phyloP scores from a whole-genome alignment of 2,329 filamentous ascomycete genomes.

The Dothidotthia symphoricarpi region DNA sequence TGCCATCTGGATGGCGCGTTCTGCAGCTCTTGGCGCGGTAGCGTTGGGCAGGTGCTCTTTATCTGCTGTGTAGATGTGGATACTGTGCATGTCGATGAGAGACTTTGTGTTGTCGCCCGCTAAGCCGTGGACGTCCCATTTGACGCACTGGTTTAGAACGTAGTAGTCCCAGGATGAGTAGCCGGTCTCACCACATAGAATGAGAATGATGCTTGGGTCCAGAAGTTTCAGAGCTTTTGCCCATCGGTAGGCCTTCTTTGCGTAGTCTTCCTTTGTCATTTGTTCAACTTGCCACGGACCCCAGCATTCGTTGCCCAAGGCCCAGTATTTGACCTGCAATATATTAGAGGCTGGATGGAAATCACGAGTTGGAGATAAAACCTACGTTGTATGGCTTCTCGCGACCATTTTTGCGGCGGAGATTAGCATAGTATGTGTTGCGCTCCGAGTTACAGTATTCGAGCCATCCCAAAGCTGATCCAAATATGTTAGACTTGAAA shows the following conservation, averaged over 20 bases:
- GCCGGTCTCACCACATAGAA: slow-evolving; percentile 72
- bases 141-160: slow-evolving; percentile 67
- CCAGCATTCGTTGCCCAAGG: slow-evolving; percentile 73
- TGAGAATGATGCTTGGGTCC: slow-evolving; percentile 66
- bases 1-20: slow-evolving; percentile 71
- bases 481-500: slow-evolving; percentile 12
- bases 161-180: slow-evolving; percentile 70
- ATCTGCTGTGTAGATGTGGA: slow-evolving; percentile 72
- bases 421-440: slow-evolving; percentile 78
- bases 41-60: slow-evolving; percentile 43
- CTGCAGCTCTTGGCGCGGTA: slow-evolving; percentile 64
- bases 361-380: background rate
- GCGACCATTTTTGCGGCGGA: slow-evolving; percentile 71
- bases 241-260: slow-evolving; percentile 68
- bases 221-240: slow-evolving; percentile 70
- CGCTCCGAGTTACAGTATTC: slow-evolving; percentile 82
- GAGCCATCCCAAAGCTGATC: slow-evolving; percentile 71
- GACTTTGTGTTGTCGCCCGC: slow-evolving; percentile 47
- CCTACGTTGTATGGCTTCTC: slow-evolving; percentile 69
- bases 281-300: slow-evolving; percentile 67
- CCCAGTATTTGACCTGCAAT: slow-evolving; percentile 71
- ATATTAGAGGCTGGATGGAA: slow-evolving; percentile 2
- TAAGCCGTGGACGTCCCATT: slow-evolving; percentile 52
- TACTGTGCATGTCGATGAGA: slow-evolving; percentile 76
- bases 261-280: slow-evolving; percentile 68